Percentiles rank a stretch among this genome's conserved stretches.
Conservation (phyloP, 2,329 filamentous ascomycete genomes). For the Hypoxylon sp. region DNA sequence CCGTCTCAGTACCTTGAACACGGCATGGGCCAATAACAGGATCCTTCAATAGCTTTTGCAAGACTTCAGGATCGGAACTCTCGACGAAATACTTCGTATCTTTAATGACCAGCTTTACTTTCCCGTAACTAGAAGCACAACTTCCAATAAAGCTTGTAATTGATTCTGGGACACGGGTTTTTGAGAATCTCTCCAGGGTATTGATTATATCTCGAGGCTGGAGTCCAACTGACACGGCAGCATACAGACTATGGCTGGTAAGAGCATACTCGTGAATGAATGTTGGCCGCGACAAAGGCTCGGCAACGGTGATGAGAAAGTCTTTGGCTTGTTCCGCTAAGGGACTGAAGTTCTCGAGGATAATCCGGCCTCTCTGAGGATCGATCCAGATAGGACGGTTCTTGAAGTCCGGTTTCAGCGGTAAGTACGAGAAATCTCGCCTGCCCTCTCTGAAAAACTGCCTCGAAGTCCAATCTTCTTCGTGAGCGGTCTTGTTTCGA, state of each 20-base stretch:
- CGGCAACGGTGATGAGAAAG: constrained; percentile 94
- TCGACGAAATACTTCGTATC: constrained; percentile 96
- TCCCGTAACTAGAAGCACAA: constrained; percentile 92
- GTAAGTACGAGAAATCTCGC: constrained; percentile 82
- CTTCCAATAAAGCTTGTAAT: constrained; percentile 82
- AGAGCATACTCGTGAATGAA: constrained; percentile 95
- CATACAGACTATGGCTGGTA: constrained; percentile 93
- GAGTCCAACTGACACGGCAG: constrained; percentile 94
- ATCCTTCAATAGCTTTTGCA: constrained; percentile 89
- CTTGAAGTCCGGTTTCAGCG: constrained; percentile 88
- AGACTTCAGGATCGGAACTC: constrained; percentile 86
- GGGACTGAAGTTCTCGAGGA: constrained; percentile 93
- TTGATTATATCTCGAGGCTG: constrained; percentile 90
- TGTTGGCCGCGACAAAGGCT: constrained; percentile 89
- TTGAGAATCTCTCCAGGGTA: constrained; percentile 88
- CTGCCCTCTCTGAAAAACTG: constrained; percentile 61
- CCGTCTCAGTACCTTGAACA: constrained; percentile 77
- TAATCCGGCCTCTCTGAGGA: constrained; percentile 85
- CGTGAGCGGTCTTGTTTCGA: constrained; percentile 60
- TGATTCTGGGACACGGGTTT: constrained; percentile 85
- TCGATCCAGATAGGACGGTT: constrained; percentile 96
- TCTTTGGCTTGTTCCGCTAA: constrained; percentile 89
- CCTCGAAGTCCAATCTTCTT: constrained; percentile 59
- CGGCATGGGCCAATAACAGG: constrained; percentile 83
- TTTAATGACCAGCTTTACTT: constrained; percentile 94